phyloP scores from a whole-genome alignment of 2,329 filamentous ascomycete species.

The Gyromitra esculenta region DNA sequence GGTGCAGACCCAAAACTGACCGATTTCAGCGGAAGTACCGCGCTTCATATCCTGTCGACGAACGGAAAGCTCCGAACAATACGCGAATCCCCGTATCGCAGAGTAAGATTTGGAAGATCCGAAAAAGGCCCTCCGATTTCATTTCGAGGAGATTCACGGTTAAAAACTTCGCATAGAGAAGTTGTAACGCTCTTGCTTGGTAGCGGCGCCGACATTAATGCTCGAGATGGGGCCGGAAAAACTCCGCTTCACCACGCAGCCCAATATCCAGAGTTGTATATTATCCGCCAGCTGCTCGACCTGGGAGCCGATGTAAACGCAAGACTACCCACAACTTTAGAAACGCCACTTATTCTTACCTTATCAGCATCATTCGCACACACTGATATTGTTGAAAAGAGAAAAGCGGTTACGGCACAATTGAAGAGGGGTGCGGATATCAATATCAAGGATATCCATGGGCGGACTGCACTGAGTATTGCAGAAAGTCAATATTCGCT shows the following conservation, averaged over 20 bases:
- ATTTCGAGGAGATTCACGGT: too few relatives aligned
- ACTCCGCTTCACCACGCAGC: constrained; percentile 23
- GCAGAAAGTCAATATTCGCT: background rate
- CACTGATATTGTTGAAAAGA: too few relatives aligned
- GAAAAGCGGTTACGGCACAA: background rate
- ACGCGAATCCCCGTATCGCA: too few relatives aligned
- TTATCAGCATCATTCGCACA: background rate
- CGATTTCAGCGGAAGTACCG: background rate
- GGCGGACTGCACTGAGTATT: background rate
- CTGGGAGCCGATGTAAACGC: constrained; percentile 12
- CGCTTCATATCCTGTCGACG: constrained; percentile 2
- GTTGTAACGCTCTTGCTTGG: background rate
- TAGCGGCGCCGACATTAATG: constrained; percentile 14
- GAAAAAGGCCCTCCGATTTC: background rate
- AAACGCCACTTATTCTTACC: constrained; percentile 9
- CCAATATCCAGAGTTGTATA: constrained; percentile 2
- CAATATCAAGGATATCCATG: background rate
- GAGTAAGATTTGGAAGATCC: background rate
- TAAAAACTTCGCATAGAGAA: background rate
- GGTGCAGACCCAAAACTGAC: background rate
- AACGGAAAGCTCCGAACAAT: background rate
- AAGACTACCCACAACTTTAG: background rate
- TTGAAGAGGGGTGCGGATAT: constrained; percentile 13
- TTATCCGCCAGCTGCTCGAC: constrained; percentile 6
- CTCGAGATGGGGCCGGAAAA: background rate